Conservation (phyloP, 2,329 filamentous ascomycete species). For the Fusarium papillatum region DNA sequence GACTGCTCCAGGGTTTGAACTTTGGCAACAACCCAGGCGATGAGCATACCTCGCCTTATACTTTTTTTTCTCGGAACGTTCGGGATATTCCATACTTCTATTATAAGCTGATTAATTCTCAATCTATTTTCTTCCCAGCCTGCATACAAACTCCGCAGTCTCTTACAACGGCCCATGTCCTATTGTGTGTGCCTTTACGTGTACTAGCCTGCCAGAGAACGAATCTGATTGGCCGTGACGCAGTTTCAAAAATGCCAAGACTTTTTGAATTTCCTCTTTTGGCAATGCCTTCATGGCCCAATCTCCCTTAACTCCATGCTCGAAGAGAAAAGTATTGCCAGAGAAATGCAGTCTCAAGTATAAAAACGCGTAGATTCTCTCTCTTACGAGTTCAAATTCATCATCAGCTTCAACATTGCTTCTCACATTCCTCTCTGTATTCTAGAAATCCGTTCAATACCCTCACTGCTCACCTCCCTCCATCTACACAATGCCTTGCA, state of each 20-base stretch:
- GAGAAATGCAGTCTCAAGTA: neutral
- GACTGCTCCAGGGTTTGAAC: neutral
- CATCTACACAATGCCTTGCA: conserved; percentile 21
- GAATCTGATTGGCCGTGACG: conserved; percentile 26
- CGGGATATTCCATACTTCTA: neutral
- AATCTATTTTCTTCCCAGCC: neutral
- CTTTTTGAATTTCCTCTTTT: conserved; percentile 32
- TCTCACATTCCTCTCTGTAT: too few relatives aligned
- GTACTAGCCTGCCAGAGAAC: neutral
- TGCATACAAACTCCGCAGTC: neutral
- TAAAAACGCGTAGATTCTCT: neutral
- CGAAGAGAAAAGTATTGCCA: neutral
- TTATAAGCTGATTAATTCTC: neutral
- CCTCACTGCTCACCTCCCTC: neutral
- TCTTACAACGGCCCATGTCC: neutral
- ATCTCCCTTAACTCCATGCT: neutral
- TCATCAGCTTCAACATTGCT: neutral
- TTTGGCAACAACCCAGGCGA: neutral
- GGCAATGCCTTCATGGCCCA: neutral
- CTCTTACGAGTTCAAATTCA: neutral
- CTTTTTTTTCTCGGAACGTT: neutral
- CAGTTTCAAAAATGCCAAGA: conserved; percentile 27
- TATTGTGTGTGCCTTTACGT: neutral
- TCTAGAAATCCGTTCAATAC: neutral
- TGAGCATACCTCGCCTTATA: neutral